phyloP scores from a whole-genome alignment of 2,329 filamentous ascomycete genomes.

The Cladosporium sp. region DNA sequence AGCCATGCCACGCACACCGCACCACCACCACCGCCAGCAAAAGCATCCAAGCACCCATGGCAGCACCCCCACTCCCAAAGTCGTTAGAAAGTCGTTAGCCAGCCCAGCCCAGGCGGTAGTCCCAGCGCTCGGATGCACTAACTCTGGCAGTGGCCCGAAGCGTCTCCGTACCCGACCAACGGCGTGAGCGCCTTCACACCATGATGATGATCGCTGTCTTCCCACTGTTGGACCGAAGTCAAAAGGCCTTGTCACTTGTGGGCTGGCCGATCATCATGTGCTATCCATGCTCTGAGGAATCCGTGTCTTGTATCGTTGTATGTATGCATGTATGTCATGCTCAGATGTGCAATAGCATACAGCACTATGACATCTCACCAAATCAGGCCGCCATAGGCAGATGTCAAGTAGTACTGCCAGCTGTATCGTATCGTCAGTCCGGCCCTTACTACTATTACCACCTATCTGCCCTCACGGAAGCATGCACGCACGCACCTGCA shows the following conservation, averaged over 20 bases:
- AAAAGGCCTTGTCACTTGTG: neutral
- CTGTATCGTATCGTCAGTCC: neutral
- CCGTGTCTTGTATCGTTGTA: neutral
- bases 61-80: neutral
- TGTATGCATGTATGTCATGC: neutral
- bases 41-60: neutral
- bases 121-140: neutral
- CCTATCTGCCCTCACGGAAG: neutral
- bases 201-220: slow-evolving; percentile 2
- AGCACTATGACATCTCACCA: neutral
- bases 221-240: neutral
- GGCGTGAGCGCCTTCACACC: slow-evolving; percentile 1
- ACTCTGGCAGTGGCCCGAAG: neutral
- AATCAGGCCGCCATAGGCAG: neutral
- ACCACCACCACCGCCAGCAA: neutral
- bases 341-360: neutral
- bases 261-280: neutral
- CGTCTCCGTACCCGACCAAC: neutral
- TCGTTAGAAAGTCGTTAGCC: neutral
- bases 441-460: neutral
- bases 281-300: neutral
- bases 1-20: slow-evolving; percentile 5
- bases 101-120: neutral
- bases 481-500: neutral
- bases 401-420: slow-evolving; percentile 1